Evolutionary conservation across 129 eudicot species (phyloP), one percentile per base, ranked within the genome.

Genomic region (Lactuca sativa): DNA sequence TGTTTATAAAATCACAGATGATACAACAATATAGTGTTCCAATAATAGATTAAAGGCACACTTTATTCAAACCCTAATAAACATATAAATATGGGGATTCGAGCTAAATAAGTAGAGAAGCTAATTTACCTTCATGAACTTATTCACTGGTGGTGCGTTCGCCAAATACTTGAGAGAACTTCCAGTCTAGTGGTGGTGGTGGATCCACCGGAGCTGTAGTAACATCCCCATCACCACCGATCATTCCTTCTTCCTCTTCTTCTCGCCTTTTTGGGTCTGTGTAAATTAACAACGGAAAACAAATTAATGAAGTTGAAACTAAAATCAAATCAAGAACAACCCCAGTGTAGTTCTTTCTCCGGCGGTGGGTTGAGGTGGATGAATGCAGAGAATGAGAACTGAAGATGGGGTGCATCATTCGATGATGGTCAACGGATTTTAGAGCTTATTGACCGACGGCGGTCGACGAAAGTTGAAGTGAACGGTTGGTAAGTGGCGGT

Each of bases 181-280:
- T 90, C 97, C 97, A 90, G 66, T 90, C 95, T 3, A 90, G 89
- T 85, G 90, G 84, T 82, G 84, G 74, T 44, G 84, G 90, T 17
- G 87, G 78, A 13, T 77, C 80, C 69, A 78, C 82, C 85, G 88
- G 78, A 77, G 93, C 83, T 72, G 84, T 84, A 41, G 78, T 77
- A 25, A 53, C 81, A 56, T 80, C 89, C 76, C 86, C 86, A 62
- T 85, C 89, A 79, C 84, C 91, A 71, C 89, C 86, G 76, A 82
- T 66, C 95, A 90, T 90, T 62, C 52, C 56, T 32, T 62, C 48
- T 52, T 52, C 66, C 37, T 14, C 68, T 53, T 67, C 37, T 58
- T 16, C 11, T 17, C 18, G 17, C n/a, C 31, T 67, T 59, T 56
- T 16, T 10, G 21, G 15, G 17, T 15, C 55, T 32, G 14, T 4